A percentile compares a stretch with the other conserved stretches of the same genome.
These are phyloP conservation scores for Pelargonium fulgidum DNA, from an alignment of 441 rosid genomes.

Conservation along the genomic window DNA sequence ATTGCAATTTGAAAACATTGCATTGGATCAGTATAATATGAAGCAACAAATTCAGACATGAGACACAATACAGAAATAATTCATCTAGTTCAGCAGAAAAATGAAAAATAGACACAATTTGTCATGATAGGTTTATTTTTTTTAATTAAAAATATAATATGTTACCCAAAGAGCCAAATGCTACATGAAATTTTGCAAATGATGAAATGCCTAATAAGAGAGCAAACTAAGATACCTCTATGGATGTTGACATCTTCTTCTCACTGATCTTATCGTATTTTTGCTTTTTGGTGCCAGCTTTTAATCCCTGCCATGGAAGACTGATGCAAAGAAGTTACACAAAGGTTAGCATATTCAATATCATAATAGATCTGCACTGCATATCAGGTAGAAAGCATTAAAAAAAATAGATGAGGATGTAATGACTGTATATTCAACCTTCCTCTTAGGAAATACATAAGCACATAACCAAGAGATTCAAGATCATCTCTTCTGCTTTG, in stretches of 20 bases:
- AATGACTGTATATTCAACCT: conserved; percentile 38
- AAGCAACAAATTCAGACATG: not conserved
- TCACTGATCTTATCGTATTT: conserved; percentile 89
- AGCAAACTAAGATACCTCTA: conserved; percentile 44
- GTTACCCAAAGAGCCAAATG: not conserved
- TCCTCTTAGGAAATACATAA: conserved; percentile 86
- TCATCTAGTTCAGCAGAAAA: too few relatives aligned
- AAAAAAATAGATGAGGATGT: conserved; percentile 8
- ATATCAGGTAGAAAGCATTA: not conserved
- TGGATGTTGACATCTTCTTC: conserved; percentile 76
- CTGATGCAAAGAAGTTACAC: conserved; percentile 33
- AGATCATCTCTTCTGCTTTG: conserved; percentile 95
- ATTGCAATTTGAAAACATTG: too few relatives aligned
- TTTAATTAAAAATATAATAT: too few relatives aligned
- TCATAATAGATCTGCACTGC: conserved; percentile 7
- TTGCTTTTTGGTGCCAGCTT: conserved; percentile 88
- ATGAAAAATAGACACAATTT: too few relatives aligned
- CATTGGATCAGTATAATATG: not conserved
- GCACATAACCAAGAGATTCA: conserved; percentile 87
- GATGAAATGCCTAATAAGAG: not conserved
- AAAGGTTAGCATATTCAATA: not conserved
- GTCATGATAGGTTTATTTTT: too few relatives aligned
- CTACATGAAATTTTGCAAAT: not conserved
- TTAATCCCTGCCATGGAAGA: conserved; percentile 91
- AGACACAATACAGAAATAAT: too few relatives aligned